These are phyloP conservation scores for Cryptococcus amylolentus DNA, from an alignment of 1,284 basidiomycete genomes.

Conservation along the genomic window DNA sequence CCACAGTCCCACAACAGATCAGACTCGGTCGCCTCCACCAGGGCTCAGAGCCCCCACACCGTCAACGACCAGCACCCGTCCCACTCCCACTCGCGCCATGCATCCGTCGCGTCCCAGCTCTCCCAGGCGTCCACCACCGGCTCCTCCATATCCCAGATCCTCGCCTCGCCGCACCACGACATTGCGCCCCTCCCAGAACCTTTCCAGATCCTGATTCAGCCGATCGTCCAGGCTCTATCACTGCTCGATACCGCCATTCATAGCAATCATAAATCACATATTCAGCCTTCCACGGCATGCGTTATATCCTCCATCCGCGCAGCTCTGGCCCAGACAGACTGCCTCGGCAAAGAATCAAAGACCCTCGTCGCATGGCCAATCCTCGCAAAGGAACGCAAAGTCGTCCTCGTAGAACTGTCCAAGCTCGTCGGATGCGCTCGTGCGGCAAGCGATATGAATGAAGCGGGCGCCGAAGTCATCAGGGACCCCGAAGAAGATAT, in stretches of 20 bases:
- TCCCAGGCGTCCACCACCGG: conserved; percentile 15
- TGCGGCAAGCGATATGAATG: conserved; percentile 58
- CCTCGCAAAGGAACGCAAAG: conserved; percentile 73
- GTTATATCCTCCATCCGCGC: conserved; percentile 94
- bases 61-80: not conserved
- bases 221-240: conserved; percentile 74
- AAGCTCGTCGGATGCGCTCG: conserved; percentile 80
- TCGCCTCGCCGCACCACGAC: conserved; percentile 6
- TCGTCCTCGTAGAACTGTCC: conserved; percentile 76
- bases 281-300: conserved; percentile 59
- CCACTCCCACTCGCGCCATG: conserved; percentile 1
- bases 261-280: conserved; percentile 57
- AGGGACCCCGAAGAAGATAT: not conserved
- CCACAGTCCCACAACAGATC: not conserved
- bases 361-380: conserved; percentile 64
- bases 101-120: conserved; percentile 13
- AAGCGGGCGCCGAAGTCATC: conserved; percentile 8
- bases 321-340: conserved; percentile 78
- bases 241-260: conserved; percentile 80
- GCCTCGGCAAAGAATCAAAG: conserved; percentile 75
- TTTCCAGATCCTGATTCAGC: conserved; percentile 47
- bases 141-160: conserved; percentile 10
- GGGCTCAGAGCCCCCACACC: not conserved
- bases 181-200: conserved; percentile 14
- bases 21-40: not conserved